phyloP scores from a whole-genome alignment of 805 yeast genomes.

The Wickerhamiella brachini region DNA sequence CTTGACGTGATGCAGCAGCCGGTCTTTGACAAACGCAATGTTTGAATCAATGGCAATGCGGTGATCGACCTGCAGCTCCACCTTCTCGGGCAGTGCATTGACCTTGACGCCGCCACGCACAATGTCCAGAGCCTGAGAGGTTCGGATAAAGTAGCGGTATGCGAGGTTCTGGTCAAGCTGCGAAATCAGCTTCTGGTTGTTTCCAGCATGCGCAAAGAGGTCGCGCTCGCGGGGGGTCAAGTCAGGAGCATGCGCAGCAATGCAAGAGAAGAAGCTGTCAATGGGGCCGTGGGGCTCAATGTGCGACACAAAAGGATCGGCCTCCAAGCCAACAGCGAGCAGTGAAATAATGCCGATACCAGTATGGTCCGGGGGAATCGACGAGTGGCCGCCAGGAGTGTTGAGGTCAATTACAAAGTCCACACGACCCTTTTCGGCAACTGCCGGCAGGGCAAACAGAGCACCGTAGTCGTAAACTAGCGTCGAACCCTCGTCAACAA shows the following conservation, averaged over 20 bases:
- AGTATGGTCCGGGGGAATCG: constrained; percentile 69
- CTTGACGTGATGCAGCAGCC: constrained; percentile 26
- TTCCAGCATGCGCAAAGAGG: constrained; percentile 1
- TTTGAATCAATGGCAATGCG: constrained; percentile 48
- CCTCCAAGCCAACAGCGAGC: constrained; percentile 43
- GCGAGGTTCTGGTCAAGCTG: constrained; percentile 9
- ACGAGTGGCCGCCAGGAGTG: constrained; percentile 71
- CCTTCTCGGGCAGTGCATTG: constrained; percentile 62
- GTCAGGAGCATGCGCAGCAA: constrained; percentile 35
- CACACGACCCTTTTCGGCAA: constrained; percentile 51
- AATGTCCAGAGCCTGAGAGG: constrained; percentile 57
- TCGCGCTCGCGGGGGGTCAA: constrained; percentile 18
- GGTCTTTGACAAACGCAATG: constrained; percentile 29
- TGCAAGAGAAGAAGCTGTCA: constrained; percentile 43
- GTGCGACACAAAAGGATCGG: constrained; percentile 36
- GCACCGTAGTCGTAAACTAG: constrained; percentile 31
- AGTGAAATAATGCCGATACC: constrained; percentile 62
- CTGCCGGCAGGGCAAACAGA: constrained; percentile 40
- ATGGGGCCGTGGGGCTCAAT: constrained; percentile 45
- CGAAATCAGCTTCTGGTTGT: constrained; percentile 3
- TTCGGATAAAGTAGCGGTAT: constrained; percentile 34
- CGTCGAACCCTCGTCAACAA: constrained; percentile 59
- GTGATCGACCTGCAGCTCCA: constrained; percentile 43
- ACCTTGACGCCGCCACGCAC: constrained; percentile 61
- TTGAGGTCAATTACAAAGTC: constrained; percentile 36